These are phyloP conservation scores for Hypoxylon sp. DNA, from an alignment of 2,329 filamentous ascomycete genomes.

Conservation along the genomic window DNA sequence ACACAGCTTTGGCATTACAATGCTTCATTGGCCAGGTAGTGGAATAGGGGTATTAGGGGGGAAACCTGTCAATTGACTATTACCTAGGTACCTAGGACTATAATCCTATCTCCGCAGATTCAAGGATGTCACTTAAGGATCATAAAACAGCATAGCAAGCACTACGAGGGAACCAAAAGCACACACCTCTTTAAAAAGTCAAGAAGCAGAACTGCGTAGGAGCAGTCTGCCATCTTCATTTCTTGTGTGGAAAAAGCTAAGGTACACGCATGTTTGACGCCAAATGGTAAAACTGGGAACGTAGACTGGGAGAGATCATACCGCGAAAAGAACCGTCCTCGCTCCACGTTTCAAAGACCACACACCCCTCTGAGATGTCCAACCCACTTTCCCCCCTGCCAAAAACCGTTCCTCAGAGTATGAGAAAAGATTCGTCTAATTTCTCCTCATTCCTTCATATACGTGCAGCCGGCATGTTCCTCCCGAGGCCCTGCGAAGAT, in stretches of 20 bases:
- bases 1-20: neutral
- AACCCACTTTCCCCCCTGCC: slow-evolving; percentile 48
- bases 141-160: neutral
- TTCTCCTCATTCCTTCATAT: slow-evolving; percentile 48
- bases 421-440: slow-evolving; percentile 50
- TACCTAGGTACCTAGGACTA: neutral
- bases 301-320: slow-evolving; percentile 32
- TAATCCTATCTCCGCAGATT: neutral
- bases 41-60: neutral
- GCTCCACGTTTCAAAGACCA: slow-evolving; percentile 43
- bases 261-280: slow-evolving; percentile 33
- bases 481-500: slow-evolving; percentile 14
- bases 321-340: slow-evolving; percentile 40
- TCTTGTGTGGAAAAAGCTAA: slow-evolving; percentile 17
- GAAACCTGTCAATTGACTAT: neutral
- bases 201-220: slow-evolving; percentile 16
- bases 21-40: neutral
- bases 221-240: slow-evolving; percentile 16
- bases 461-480: slow-evolving; percentile 33
- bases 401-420: slow-evolving; percentile 51
- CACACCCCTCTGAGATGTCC: slow-evolving; percentile 50
- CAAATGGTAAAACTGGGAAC: slow-evolving; percentile 29
- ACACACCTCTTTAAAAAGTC: neutral
- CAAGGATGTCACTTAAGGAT: neutral
- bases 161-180: neutral